Evolutionary conservation across 2,329 filamentous ascomycete genomes (phyloP).

Genomic region (Claviceps sp.): DNA sequence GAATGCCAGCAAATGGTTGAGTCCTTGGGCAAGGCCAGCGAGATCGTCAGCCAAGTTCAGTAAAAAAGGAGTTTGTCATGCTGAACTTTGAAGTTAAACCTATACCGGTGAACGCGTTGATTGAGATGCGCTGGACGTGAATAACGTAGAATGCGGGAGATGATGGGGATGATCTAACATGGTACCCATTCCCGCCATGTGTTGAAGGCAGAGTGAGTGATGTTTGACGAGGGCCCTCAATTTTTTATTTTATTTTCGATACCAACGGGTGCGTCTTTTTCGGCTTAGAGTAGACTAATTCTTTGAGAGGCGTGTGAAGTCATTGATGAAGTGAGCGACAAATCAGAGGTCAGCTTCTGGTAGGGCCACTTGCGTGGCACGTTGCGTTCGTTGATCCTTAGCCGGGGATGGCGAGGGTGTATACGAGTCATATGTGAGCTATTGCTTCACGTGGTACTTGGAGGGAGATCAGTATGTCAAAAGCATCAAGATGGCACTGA

Average conservation of each 20-base stretch:
- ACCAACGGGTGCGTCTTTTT: constrained; percentile 19
- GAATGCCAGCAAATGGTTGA: constrained; percentile 99
- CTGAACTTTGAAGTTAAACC: neutral
- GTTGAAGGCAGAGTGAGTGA: neutral
- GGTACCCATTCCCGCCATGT: neutral
- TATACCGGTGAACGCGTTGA: neutral
- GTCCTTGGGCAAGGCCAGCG: constrained; percentile 73
- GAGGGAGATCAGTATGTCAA: neutral
- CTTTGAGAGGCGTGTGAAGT: constrained; percentile 9
- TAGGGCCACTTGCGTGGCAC: neutral
- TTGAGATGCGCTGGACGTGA: neutral
- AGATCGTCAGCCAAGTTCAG: constrained; percentile 81
- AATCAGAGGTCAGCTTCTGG: neutral
- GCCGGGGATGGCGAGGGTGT: too few species aligned
- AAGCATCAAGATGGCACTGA: neutral
- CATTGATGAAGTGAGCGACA: neutral
- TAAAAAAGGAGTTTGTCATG: constrained; percentile 18
- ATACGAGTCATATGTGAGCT: too few species aligned
- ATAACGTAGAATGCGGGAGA: neutral
- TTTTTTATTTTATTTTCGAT: constrained; percentile 22
- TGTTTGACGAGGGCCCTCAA: neutral
- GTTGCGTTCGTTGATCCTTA: neutral
- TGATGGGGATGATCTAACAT: neutral
- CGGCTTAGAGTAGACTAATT: constrained; percentile 22
- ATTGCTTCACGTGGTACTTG: too few species aligned